Evolutionary conservation across 2,329 filamentous ascomycete genomes (phyloP).

Genomic region (Cordyceps pruinosa): DNA sequence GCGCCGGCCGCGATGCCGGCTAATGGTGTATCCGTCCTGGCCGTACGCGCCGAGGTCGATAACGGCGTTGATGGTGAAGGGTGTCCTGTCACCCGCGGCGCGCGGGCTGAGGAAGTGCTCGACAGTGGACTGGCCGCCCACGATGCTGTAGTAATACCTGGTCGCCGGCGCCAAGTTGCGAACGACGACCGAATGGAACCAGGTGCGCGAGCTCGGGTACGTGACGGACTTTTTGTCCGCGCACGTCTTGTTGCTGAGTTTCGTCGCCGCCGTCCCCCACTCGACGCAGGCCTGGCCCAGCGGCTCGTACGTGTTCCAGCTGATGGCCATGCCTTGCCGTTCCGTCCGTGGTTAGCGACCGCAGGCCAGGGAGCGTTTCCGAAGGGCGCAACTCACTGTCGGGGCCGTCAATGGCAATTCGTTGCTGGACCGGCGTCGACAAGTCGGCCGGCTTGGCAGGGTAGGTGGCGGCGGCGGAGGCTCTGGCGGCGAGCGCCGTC

Average conservation of each 20-base stretch:
- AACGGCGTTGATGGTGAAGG: conserved; percentile 45
- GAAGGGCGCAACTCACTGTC: conserved; percentile 38
- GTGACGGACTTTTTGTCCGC: conserved; percentile 37
- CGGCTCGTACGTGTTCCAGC: conserved; percentile 49
- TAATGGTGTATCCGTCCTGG: conserved; percentile 25
- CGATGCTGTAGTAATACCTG: conserved; percentile 54
- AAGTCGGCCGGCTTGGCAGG: conserved; percentile 40
- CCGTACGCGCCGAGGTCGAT: conserved; percentile 44
- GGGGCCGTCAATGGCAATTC: conserved; percentile 43
- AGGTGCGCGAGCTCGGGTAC: conserved; percentile 47
- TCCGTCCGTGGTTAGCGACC: background rate
- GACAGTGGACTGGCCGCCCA: conserved; percentile 46
- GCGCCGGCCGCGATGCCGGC: conserved; percentile 36
- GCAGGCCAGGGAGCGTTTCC: too few relatives aligned
- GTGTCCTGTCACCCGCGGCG: conserved; percentile 43
- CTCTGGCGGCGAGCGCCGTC: background rate
- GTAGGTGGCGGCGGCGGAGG: background rate
- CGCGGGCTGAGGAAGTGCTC: conserved; percentile 37
- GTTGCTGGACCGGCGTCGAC: conserved; percentile 48
- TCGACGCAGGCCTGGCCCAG: conserved; percentile 40
- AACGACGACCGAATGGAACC: conserved; percentile 41
- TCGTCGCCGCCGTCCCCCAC: conserved; percentile 38
- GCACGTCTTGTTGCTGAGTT: conserved; percentile 35
- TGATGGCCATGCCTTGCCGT: conserved; percentile 40
- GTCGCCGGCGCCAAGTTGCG: conserved; percentile 41